Conservation (phyloP, 805 yeast species). For the Candida argentea region DNA sequence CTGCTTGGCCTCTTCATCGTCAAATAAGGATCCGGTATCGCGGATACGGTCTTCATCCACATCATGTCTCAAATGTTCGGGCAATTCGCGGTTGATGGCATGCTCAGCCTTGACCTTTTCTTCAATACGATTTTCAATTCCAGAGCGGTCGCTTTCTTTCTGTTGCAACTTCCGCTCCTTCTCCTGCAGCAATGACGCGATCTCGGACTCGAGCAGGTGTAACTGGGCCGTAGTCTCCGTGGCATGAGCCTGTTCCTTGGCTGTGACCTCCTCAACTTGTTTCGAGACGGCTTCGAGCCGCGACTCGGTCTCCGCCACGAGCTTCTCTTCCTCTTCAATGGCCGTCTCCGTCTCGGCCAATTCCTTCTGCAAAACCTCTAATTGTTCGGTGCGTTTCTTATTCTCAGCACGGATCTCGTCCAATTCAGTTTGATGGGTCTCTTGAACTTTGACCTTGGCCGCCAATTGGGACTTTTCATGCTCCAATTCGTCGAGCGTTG, state of each 20-base stretch:
- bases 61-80: constrained; percentile 38
- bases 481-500: constrained; percentile 42
- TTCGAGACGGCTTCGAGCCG: constrained; percentile 31
- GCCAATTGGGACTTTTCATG: constrained; percentile 39
- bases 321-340: constrained; percentile 22
- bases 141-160: constrained; percentile 25
- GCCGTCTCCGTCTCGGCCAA: constrained; percentile 31
- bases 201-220: constrained; percentile 31
- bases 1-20: constrained; percentile 15
- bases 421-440: too few species aligned
- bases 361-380: constrained; percentile 36
- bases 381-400: constrained; percentile 32
- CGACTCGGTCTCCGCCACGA: constrained; percentile 21
- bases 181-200: constrained; percentile 30
- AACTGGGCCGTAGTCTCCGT: too few species aligned
- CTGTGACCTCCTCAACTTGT: constrained; percentile 21
- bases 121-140: constrained; percentile 20
- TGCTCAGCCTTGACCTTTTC: constrained; percentile 36
- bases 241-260: constrained; percentile 17
- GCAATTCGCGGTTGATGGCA: constrained; percentile 38
- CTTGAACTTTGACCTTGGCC: too few species aligned
- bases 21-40: constrained; percentile 30
- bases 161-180: constrained; percentile 25
- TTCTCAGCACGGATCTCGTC: constrained; percentile 39
- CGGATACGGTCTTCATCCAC: constrained; percentile 25